A percentile compares a stretch with the other conserved stretches of the same genome.
phyloP scores from a whole-genome alignment of 768 basidiomycete genomes.

The Termitomyces sp. region DNA sequence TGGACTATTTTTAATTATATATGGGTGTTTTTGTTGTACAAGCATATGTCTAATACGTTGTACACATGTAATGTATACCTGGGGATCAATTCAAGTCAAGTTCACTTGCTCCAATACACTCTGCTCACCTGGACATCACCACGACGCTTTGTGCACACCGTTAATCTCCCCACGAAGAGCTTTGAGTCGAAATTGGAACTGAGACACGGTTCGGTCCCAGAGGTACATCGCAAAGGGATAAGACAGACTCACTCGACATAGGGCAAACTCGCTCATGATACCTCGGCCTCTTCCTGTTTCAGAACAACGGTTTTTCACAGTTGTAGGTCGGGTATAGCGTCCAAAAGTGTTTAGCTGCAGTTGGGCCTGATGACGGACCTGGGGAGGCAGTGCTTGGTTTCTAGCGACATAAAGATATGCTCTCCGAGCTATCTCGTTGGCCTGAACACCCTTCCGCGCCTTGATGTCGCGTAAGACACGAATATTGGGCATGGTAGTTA shows the following conservation, averaged over 20 bases:
- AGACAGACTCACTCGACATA: slow-evolving; percentile 61
- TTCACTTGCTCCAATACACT: not conserved
- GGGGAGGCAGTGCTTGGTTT: slow-evolving; percentile 82
- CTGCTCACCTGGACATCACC: slow-evolving; percentile 44
- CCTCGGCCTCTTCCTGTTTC: slow-evolving; percentile 86
- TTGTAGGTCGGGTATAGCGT: slow-evolving; percentile 76
- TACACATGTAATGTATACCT: slow-evolving; percentile 4
- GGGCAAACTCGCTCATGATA: slow-evolving; percentile 82
- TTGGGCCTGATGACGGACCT: slow-evolving; percentile 91
- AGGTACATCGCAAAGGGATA: slow-evolving; percentile 10
- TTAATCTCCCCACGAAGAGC: slow-evolving; percentile 78
- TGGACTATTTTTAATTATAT: not conserved
- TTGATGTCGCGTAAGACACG: slow-evolving; percentile 74
- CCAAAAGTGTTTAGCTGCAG: slow-evolving; percentile 87
- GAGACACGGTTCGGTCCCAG: not conserved
- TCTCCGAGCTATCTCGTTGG: slow-evolving; percentile 77
- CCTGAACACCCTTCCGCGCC: slow-evolving; percentile 63
- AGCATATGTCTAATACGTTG: slow-evolving; percentile 2
- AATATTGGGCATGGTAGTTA: slow-evolving; percentile 33
- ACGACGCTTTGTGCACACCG: slow-evolving; percentile 89
- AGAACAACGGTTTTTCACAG: slow-evolving; percentile 84
- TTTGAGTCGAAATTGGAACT: slow-evolving; percentile 91
- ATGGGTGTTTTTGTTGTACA: not conserved
- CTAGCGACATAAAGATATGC: slow-evolving; percentile 93
- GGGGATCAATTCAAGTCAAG: not conserved